Conservation (phyloP, 345 rosid species). For the Lepidium didymum region DNA sequence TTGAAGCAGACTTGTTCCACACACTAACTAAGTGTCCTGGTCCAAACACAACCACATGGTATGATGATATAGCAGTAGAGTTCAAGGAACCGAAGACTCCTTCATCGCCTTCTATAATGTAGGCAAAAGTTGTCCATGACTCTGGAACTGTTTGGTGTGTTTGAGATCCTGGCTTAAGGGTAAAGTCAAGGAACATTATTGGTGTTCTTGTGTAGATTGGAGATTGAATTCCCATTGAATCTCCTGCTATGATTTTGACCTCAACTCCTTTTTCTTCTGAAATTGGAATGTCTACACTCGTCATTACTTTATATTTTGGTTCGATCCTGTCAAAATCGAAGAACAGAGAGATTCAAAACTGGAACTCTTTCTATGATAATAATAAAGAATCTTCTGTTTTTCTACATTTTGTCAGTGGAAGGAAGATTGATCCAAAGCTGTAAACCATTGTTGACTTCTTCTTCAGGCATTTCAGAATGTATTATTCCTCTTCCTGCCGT, state of each 20-base stretch:
- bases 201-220: conserved; percentile 73
- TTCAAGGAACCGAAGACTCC: conserved; percentile 53
- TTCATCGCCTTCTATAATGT: conserved; percentile 63
- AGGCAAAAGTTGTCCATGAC: conserved; percentile 70
- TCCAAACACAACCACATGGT: conserved; percentile 59
- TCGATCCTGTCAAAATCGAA: conserved; percentile 53
- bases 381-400: neutral
- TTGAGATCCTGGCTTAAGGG: conserved; percentile 52
- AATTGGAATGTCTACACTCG: conserved; percentile 41
- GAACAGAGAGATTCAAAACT: neutral
- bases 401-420: conserved; percentile 73
- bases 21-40: conserved; percentile 61
- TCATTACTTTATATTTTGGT: conserved; percentile 56
- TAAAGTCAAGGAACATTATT: conserved; percentile 73
- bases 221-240: conserved; percentile 76
- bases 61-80: conserved; percentile 37
- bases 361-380: neutral
- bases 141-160: conserved; percentile 55
- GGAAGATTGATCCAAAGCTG: conserved; percentile 98
- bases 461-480: conserved; percentile 93
- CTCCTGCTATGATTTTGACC: conserved; percentile 78
- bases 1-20: conserved; percentile 55
- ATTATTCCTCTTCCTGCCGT: conserved; percentile 95
- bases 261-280: conserved; percentile 61
- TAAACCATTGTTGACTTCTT: conserved; percentile 64